A percentile compares a stretch with the other conserved stretches of the same genome.
These are phyloP conservation scores for Penicillium parvum DNA, from an alignment of 495 filamentous ascomycete species.

Conservation along the genomic window DNA sequence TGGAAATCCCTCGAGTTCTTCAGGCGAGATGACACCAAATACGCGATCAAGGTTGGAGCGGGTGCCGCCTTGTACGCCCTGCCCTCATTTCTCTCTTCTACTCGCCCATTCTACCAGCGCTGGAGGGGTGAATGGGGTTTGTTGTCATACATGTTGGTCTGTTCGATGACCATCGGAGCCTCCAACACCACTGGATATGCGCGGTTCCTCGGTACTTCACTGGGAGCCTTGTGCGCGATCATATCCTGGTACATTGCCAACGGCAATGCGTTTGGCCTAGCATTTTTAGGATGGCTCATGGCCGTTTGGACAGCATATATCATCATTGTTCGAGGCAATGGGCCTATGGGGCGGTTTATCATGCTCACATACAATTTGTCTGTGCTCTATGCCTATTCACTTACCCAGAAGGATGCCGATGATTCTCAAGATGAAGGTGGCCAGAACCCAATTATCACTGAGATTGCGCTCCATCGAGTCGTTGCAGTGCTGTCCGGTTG, in stretches of 20 bases:
- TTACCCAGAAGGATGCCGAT: conserved; percentile 68
- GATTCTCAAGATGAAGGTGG: conserved; percentile 81
- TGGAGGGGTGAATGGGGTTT: conserved; percentile 98
- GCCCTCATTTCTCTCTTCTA: conserved; percentile 74
- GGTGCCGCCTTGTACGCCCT: conserved; percentile 85
- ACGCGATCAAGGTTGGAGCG: conserved; percentile 87
- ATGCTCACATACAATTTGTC: conserved; percentile 97
- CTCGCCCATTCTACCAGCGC: conserved; percentile 72
- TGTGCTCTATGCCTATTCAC: conserved; percentile 87
- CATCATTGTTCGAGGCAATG: conserved; percentile 77
- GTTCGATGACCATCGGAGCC: conserved; percentile 93
- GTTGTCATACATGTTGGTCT: conserved; percentile 96
- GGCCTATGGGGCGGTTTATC: conserved; percentile 87
- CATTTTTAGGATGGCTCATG: conserved; percentile 74
- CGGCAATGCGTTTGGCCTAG: conserved; percentile 68
- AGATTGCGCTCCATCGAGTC: conserved; percentile 88
- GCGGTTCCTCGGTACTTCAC: conserved; percentile 81
- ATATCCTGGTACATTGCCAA: conserved; percentile 69
- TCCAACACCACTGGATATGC: conserved; percentile 86
- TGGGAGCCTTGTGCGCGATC: conserved; percentile 73
- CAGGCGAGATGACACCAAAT: conserved; percentile 65
- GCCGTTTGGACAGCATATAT: conserved; percentile 82
- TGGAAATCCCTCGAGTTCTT: conserved; percentile 57
- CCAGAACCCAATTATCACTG: conserved; percentile 70
- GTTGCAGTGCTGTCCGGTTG: conserved; percentile 83